Base-by-base conservation (phyloP, 2,329 filamentous ascomycete species). In the Beauveria sp. region DNA sequence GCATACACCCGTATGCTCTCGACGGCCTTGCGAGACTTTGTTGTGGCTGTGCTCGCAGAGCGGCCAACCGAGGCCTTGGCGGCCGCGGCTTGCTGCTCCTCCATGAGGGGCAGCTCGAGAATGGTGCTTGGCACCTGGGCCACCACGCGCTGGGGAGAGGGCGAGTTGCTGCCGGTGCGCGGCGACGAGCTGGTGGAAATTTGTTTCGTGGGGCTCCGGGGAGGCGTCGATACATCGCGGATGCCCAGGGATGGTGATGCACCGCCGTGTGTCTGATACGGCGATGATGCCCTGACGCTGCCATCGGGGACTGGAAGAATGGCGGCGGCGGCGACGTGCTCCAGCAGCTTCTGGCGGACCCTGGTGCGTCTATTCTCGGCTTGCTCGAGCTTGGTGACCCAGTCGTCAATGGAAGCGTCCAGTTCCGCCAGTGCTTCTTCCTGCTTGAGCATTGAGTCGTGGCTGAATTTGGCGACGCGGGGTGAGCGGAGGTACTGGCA, bases 361-460 rank as follows among this genome's bases (percentile, higher is more conserved):
- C 88, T 81, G 18, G 85, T 87, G 46, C 89, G 85, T 68, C 90
- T 81, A 70, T 92, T 91, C 72, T 93, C 90, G 10, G 89, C 88
- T 64, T 88, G 83, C 69, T 92, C 90, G n/a, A 92, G 81, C 75
- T 92, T 92, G 66, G 76, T 79, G 54, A 90, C 85, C 87, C 90
- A 92, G 70, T 91, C 88, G 67, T 92, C 90, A 64, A 93, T 92
- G 3, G 87, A 89, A 18, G 81, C 77, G 69, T 93, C 89, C 7
- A 93, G 81, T 71, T 92, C 89, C 1, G 86, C 84, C 12, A 93
- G 79, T 1, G 88, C 88, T 72, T 92, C 89, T 71, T 92, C 89
- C 70, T 92, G 89, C 75, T 88, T 90, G 47, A 92, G 79, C 71
- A 93, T 84, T 22, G 85, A 86, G 63, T 92, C 88, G 64, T 86